Conservation (phyloP, 495 filamentous ascomycete species). For the Neurospora discreta region DNA sequence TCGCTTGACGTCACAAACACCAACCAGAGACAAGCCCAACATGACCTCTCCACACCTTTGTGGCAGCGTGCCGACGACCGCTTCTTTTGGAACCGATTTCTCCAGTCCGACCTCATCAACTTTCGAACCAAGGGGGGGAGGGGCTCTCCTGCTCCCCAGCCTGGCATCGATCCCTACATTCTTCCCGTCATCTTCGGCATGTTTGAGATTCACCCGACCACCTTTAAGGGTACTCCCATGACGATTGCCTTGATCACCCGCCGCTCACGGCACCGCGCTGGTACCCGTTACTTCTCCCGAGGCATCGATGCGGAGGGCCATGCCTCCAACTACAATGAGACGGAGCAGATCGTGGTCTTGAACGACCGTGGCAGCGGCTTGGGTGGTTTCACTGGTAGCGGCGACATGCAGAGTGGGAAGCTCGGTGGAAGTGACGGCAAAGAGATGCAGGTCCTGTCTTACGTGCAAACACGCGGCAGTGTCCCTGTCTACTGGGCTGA, state of each 20-base stretch:
- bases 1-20: slow-evolving; percentile 88
- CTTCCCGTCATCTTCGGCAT: slow-evolving; percentile 91
- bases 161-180: slow-evolving; percentile 82
- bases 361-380: slow-evolving; percentile 64
- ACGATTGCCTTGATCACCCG: slow-evolving; percentile 83
- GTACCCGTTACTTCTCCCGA: slow-evolving; percentile 88
- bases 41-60: slow-evolving; percentile 55
- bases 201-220: slow-evolving; percentile 73
- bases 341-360: slow-evolving; percentile 79
- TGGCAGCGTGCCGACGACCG: slow-evolving; percentile 93
- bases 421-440: slow-evolving; percentile 42
- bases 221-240: slow-evolving; percentile 67
- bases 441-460: slow-evolving; percentile 81
- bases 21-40: slow-evolving; percentile 81
- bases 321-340: slow-evolving; percentile 96
- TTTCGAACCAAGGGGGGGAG: slow-evolving; percentile 48
- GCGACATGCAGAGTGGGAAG: slow-evolving; percentile 61
- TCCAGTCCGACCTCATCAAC: slow-evolving; percentile 84
- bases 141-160: slow-evolving; percentile 54
- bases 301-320: slow-evolving; percentile 89
- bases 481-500: slow-evolving; percentile 94
- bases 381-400: slow-evolving; percentile 71
- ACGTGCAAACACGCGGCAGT: slow-evolving; percentile 91
- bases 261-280: slow-evolving; percentile 72
- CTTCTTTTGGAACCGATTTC: slow-evolving; percentile 96